Percentiles rank a stretch among this genome's conserved stretches.
These are phyloP conservation scores for Jimgerdemannia lactiflua DNA, from an alignment of 192 early-diverging fungal species.

Conservation along the genomic window DNA sequence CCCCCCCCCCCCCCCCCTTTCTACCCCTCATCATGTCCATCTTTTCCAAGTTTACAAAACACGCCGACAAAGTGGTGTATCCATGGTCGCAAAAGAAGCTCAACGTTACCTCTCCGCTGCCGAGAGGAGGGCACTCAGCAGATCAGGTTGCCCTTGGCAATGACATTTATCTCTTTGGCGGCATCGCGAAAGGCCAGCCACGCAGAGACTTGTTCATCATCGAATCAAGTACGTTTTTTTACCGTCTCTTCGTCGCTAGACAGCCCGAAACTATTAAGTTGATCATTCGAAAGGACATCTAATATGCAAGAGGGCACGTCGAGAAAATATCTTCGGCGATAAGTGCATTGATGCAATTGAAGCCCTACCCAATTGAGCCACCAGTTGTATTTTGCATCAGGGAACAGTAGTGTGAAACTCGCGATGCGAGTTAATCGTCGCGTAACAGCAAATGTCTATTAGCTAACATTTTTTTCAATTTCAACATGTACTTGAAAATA, in stretches of 20 bases:
- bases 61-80: constrained; percentile 1
- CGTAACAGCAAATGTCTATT: too few relatives aligned
- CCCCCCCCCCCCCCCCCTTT: background rate
- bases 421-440: too few relatives aligned
- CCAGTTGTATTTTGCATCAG: too few relatives aligned
- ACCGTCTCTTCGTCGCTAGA: background rate
- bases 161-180: constrained; percentile 3
- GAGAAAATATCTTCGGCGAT: too few relatives aligned
- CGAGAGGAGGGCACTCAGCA: background rate
- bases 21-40: constrained; percentile 2
- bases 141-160: background rate
- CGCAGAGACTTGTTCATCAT: background rate
- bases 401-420: too few relatives aligned
- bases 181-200: background rate
- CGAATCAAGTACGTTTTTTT: background rate
- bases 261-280: too few relatives aligned
- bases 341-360: too few relatives aligned
- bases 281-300: too few relatives aligned
- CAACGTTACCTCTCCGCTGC: constrained; percentile 1
- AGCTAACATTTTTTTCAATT: background rate
- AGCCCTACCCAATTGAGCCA: too few relatives aligned
- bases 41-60: constrained; percentile 7
- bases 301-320: too few relatives aligned
- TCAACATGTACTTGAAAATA: background rate
- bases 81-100: constrained; percentile 3